phyloP scores from a whole-genome alignment of 495 filamentous ascomycete species.

The Penicillium salamii region DNA sequence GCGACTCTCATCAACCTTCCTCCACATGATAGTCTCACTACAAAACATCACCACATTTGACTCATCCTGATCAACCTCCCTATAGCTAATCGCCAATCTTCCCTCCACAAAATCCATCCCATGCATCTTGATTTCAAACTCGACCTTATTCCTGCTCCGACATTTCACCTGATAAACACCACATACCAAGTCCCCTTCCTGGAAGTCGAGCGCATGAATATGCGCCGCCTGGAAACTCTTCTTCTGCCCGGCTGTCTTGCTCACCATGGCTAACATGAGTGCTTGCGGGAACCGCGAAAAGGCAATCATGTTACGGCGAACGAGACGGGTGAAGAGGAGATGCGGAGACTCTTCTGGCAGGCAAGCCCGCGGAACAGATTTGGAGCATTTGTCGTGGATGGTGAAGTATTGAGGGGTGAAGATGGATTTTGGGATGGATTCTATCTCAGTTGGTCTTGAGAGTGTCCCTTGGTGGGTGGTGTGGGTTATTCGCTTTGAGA shows the following conservation, averaged over 20 bases:
- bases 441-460: constrained; percentile 11
- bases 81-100: constrained; percentile 25
- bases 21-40: constrained; percentile 39
- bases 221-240: constrained; percentile 24
- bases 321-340: constrained; percentile 24
- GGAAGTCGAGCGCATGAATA: constrained; percentile 27
- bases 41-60: constrained; percentile 20
- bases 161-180: constrained; percentile 29
- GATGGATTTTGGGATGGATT: constrained; percentile 20
- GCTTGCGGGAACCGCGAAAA: constrained; percentile 34
- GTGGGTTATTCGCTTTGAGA: constrained; percentile 24
- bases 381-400: constrained; percentile 25
- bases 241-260: constrained; percentile 10
- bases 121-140: constrained; percentile 29
- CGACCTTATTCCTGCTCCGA: constrained; percentile 25
- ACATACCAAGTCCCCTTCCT: constrained; percentile 33
- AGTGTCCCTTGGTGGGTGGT: constrained; percentile 16
- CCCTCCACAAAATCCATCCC: constrained; percentile 21
- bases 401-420: constrained; percentile 21
- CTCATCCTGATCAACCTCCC: constrained; percentile 4
- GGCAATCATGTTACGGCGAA: constrained; percentile 35
- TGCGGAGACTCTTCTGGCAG: constrained; percentile 18
- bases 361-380: constrained; percentile 14
- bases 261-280: constrained; percentile 19
- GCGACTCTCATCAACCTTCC: constrained; percentile 12